Conservation (phyloP, 2,329 filamentous ascomycete species). For the Pyrenochaeta sp. region DNA sequence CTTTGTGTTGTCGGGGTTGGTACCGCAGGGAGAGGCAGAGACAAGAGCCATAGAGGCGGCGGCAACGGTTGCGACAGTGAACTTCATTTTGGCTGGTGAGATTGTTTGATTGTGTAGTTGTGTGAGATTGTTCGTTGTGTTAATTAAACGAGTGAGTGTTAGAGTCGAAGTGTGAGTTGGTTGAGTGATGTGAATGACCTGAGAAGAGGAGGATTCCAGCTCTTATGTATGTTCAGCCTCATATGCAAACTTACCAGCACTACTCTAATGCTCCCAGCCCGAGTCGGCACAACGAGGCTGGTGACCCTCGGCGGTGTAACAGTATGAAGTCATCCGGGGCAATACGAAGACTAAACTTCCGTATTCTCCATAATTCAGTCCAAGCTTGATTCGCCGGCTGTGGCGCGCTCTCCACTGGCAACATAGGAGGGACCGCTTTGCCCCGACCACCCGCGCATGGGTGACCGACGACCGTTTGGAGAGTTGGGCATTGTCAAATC, state of each 20-base stretch:
- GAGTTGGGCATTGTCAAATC: constrained; percentile 7
- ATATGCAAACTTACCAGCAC: not conserved
- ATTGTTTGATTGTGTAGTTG: constrained; percentile 11
- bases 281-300: constrained; percentile 13
- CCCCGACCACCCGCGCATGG: constrained; percentile 2
- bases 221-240: constrained; percentile 22
- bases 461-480: not conserved
- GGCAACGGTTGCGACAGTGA: constrained; percentile 33
- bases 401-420: not conserved
- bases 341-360: constrained; percentile 18
- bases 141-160: constrained; percentile 9
- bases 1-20: constrained; percentile 24
- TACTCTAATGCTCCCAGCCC: not conserved
- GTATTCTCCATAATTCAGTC: constrained; percentile 17
- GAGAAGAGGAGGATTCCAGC: not conserved
- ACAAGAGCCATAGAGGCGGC: constrained; percentile 32
- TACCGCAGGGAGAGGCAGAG: constrained; percentile 36
- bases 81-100: constrained; percentile 41
- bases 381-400: not conserved
- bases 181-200: constrained; percentile 3
- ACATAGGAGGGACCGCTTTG: not conserved
- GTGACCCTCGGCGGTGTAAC: constrained; percentile 22
- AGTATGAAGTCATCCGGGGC: constrained; percentile 26
- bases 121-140: constrained; percentile 1
- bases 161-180: constrained; percentile 10